A percentile compares a stretch with the other conserved stretches of the same genome.
Conservation (phyloP, 306 rosid genomes). For the Cucumis hystrix region DNA sequence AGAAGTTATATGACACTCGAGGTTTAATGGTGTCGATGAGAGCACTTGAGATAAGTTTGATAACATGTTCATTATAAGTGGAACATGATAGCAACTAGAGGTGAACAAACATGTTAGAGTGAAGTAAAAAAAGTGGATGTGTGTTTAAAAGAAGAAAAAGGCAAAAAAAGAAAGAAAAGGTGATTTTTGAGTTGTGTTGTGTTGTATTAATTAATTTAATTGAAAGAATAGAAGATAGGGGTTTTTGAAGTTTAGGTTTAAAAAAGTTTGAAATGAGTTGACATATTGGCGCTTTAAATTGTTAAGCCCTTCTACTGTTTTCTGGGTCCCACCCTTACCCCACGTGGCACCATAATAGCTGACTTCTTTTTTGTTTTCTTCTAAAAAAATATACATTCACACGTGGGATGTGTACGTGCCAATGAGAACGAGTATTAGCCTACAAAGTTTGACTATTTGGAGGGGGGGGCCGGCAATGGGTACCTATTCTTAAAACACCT, state of each 20-base stretch:
- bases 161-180: background rate
- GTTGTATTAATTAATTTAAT: too few relatives aligned
- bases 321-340: too few relatives aligned
- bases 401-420: background rate
- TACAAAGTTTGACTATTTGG: background rate
- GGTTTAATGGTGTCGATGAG: too few relatives aligned
- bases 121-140: background rate
- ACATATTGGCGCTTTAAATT: background rate
- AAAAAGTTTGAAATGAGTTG: background rate
- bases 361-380: background rate
- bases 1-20: too few relatives aligned
- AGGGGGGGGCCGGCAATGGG: background rate
- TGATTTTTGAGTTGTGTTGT: too few relatives aligned
- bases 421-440: background rate
- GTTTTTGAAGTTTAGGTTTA: background rate
- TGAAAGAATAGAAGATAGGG: background rate
- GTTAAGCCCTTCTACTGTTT: too few relatives aligned
- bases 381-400: background rate
- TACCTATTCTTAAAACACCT: background rate
- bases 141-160: background rate
- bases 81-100: too few relatives aligned
- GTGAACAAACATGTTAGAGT: too few relatives aligned
- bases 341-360: background rate
- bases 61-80: too few relatives aligned
- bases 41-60: too few relatives aligned